Base-by-base conservation (phyloP, 2,329 filamentous ascomycete genomes). In the Fusarium sarcochroum region DNA sequence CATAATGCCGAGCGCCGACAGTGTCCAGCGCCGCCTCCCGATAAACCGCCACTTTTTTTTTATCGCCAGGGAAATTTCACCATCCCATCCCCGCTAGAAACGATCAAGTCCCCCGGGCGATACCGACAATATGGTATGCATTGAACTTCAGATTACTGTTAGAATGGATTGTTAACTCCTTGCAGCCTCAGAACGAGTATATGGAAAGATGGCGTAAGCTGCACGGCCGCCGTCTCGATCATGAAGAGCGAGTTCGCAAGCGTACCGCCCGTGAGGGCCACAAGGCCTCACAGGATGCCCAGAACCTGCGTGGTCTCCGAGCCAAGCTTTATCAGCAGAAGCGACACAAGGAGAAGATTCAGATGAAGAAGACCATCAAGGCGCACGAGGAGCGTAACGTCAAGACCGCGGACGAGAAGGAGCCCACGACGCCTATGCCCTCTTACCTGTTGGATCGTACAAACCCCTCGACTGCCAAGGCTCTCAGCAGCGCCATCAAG, bases 291-390 rank as follows among this genome's bases (percentile, higher is more conserved):
- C 87, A 96, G 77, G 91, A 97, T 83, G 94, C 96, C 23, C 95
- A 98, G 85, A 97, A 96, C 80, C 87, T 98, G 76, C 91, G 92
- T 66, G 96, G 96, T 70, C 89, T 98, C 74, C 87, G 93, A 67
- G 96, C 96, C 73, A 99, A 99, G 86, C 85, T 97, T 76, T 91
- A 96, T 84, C 91, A 95, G 80, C 91, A 98, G 88, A 93, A 94
- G 86, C 89, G 96, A 25, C 93, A 94, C 84, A 92, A 94, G 80
- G 94, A 99, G 86, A 99, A 99, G 91, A 97, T 97, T 79, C 93
- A 97, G 87, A 94, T 97, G 91, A 92, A 91, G 82, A 97, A 97
- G 87, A 85, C 90, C 76, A 97, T 99, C 87, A 93, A 92, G 83
- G 92, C 93, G 44, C 93, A 97, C 84, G 96, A 99, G 83, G 93